Evolutionary conservation across 2,329 filamentous ascomycete genomes (phyloP), one percentile per base, ranked within the genome.

Genomic region (Aspergillus sp.): DNA sequence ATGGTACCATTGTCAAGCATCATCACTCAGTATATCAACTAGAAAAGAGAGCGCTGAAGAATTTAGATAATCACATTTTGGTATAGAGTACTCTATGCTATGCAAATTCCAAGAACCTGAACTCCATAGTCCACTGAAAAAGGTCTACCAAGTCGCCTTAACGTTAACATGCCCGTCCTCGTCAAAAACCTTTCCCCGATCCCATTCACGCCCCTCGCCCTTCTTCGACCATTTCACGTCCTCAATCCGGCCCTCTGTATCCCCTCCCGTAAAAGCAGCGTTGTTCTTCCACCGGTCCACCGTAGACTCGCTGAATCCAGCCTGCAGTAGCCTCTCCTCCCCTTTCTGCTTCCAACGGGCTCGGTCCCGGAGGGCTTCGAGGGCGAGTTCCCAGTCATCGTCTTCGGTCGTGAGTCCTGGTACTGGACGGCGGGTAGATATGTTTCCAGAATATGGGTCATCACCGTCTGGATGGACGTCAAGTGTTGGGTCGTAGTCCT

Each of bases 331-430:
- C 49, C 90, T 75, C 45, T 90, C 84, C 5, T 86, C 86, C 25
- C 89, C 88, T 56, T 84, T 81, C 53, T 83, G 77, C 59, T 82
- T 83, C 81, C 86, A 90, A 55, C 83, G 84, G 55, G 88, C 81
- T n/a, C 88, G 82, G 63, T 95, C 89, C 35, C 85, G 80, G 48
- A 88, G 76, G 4, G 84, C 83, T 67, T 95, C 89, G 1, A 93
- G 74, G 1, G 86, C 83, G 57, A 88, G 81, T 41, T 88, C 86
- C 90, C 89, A 95, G 50, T 88, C 82, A 51, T 84, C 82, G 23
- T 75, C 76, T 2, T 69, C 72, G 1, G 71, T 69, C 51, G 77
- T 76, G 43, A 71, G 60, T 12, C 68, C 67, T 1, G 65, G 53
- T 7, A 71, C 67, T 12, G 63, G 63, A 10, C 67, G 65, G 20